Percentiles rank a stretch among this genome's conserved stretches.
Evolutionary conservation across 352 stramenopile species (phyloP).

Genomic region (Blastocystis sp.): DNA sequence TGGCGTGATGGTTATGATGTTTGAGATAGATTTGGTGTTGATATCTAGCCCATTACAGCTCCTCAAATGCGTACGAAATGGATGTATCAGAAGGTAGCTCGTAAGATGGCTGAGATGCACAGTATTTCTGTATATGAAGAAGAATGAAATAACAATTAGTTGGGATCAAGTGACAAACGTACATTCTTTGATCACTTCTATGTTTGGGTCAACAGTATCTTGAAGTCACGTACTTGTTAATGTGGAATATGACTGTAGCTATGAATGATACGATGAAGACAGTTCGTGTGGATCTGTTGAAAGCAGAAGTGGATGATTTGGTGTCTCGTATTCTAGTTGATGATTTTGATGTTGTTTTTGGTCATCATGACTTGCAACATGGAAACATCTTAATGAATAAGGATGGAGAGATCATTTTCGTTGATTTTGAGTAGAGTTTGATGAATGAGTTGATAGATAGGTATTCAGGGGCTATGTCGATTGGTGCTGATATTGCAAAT

Average conservation of each 20-base stretch:
- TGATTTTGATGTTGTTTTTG: constrained; percentile 44
- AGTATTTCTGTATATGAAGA: background rate
- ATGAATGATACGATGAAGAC: background rate
- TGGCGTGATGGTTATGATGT: constrained; percentile 45
- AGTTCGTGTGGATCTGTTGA: background rate
- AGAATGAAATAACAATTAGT: background rate
- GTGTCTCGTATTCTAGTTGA: background rate
- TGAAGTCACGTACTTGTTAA: background rate
- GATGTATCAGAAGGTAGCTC: constrained; percentile 6
- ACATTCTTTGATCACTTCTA: constrained; percentile 13
- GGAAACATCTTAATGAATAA: constrained; percentile 43
- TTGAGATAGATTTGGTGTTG: background rate
- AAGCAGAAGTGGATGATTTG: background rate
- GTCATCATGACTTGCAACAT: constrained; percentile 51
- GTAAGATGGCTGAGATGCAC: constrained; percentile 17
- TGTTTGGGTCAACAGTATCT: background rate
- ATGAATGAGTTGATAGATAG: background rate
- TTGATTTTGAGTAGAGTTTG: constrained; percentile 24
- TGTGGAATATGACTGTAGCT: background rate
- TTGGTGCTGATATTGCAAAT: constrained; percentile 17
- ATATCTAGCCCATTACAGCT: background rate
- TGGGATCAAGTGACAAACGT: background rate
- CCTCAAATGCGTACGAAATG: background rate
- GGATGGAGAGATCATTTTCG: constrained; percentile 31
- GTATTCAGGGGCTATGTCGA: background rate